A percentile compares a stretch with the other conserved stretches of the same genome.
phyloP scores from a whole-genome alignment of 2,329 filamentous ascomycete genomes.

The Colletotrichum sp. region DNA sequence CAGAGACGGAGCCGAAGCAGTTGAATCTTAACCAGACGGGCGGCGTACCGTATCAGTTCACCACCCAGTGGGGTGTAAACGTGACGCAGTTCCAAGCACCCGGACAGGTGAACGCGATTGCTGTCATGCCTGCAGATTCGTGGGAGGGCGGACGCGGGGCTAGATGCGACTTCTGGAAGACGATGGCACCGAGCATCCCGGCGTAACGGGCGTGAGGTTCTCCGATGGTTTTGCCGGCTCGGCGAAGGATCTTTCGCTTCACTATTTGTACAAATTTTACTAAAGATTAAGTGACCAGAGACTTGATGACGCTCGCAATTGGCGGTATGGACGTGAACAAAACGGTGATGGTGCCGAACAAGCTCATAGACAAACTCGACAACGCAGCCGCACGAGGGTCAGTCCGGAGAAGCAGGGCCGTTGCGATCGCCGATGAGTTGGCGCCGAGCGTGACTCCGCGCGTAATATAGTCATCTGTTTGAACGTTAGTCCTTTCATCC shows the following conservation, averaged over 20 bases:
- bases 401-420: slow-evolving; percentile 58
- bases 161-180: slow-evolving; percentile 50
- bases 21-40: slow-evolving; percentile 54
- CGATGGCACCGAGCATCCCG: slow-evolving; percentile 4
- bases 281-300: slow-evolving; percentile 38
- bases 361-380: slow-evolving; percentile 63
- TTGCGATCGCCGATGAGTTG: slow-evolving; percentile 65
- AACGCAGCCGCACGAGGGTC: slow-evolving; percentile 65
- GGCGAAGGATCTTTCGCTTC: neutral
- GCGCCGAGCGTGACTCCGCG: slow-evolving; percentile 66
- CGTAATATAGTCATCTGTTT: slow-evolving; percentile 64
- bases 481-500: too few species aligned
- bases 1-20: slow-evolving; percentile 34
- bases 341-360: slow-evolving; percentile 65
- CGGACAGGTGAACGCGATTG: slow-evolving; percentile 38
- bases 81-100: slow-evolving; percentile 32
- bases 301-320: slow-evolving; percentile 51
- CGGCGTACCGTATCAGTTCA: slow-evolving; percentile 28
- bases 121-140: slow-evolving; percentile 42
- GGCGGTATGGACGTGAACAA: slow-evolving; percentile 62
- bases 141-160: slow-evolving; percentile 53
- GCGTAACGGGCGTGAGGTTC: neutral
- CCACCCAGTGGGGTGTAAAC: slow-evolving; percentile 17
- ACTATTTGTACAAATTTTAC: fast-evolving
- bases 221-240: neutral